Conservation (phyloP, 2,329 filamentous ascomycete species). For the Stachybotrys chlorohalonatus region DNA sequence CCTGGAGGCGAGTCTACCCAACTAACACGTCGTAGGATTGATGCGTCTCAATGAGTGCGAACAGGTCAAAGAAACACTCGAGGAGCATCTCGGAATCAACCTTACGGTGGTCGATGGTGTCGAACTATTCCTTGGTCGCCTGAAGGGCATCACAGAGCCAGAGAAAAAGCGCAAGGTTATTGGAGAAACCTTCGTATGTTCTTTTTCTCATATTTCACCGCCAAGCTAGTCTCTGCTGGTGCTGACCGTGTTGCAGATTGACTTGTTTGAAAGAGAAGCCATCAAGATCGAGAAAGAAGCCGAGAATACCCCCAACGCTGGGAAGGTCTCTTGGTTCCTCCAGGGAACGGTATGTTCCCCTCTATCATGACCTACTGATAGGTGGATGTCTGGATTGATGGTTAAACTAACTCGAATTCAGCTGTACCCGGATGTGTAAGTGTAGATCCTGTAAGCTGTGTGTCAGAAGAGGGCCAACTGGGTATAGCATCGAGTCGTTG, state of each 20-base stretch:
- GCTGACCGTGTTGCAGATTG: conserved; percentile 19
- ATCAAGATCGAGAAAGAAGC: conserved; percentile 59
- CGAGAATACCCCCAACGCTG: conserved; percentile 55
- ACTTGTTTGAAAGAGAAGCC: conserved; percentile 73
- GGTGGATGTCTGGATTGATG: too few species aligned
- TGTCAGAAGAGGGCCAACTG: neutral
- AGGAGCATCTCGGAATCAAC: conserved; percentile 77
- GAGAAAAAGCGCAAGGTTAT: conserved; percentile 92
- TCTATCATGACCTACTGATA: neutral
- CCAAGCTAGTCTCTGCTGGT: too few species aligned
- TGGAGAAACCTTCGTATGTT: conserved; percentile 46
- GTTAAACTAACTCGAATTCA: neutral
- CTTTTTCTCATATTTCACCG: neutral
- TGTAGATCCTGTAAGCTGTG: neutral
- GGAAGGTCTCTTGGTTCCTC: conserved; percentile 75
- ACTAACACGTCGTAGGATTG: conserved; percentile 26
- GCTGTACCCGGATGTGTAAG: neutral
- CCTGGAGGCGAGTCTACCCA: neutral
- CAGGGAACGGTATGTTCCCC: conserved; percentile 68
- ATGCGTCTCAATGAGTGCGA: conserved; percentile 81
- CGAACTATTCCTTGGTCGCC: conserved; percentile 65
- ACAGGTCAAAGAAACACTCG: conserved; percentile 71
- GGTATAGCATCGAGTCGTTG: neutral
- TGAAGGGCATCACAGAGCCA: conserved; percentile 68
- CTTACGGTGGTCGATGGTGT: conserved; percentile 77